Evolutionary conservation across 2,329 filamentous ascomycete species (phyloP).

Genomic region (Ascochyta rabiei): DNA sequence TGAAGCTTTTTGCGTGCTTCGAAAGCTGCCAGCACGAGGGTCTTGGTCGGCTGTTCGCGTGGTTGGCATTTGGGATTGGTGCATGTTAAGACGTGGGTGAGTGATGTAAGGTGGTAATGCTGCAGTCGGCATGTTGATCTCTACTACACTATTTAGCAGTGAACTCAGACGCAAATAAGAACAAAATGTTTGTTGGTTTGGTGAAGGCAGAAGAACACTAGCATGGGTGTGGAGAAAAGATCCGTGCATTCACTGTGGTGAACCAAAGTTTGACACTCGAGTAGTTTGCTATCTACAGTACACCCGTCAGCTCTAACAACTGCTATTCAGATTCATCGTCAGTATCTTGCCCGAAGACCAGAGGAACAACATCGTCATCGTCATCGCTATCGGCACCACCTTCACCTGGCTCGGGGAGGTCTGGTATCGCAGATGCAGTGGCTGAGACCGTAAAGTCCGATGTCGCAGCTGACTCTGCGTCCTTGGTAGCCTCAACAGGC

Average conservation of each 20-base stretch:
- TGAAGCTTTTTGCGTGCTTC: not conserved
- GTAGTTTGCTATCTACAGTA: not conserved
- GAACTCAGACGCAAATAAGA: not conserved
- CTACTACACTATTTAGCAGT: not conserved
- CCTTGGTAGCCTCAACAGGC: not conserved
- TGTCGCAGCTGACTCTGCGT: constrained; percentile 12
- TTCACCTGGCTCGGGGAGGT: constrained; percentile 24
- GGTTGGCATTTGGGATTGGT: too few relatives aligned
- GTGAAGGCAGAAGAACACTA: not conserved
- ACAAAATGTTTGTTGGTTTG: not conserved
- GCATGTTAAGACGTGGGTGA: too few relatives aligned
- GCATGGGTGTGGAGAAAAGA: not conserved
- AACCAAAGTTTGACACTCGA: not conserved
- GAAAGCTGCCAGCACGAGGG: too few relatives aligned
- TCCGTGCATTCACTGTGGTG: constrained; percentile 5
- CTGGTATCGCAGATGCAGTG: constrained; percentile 22
- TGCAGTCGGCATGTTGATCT: not conserved
- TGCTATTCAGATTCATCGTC: constrained; percentile 43
- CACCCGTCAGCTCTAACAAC: not conserved
- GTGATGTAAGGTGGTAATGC: not conserved
- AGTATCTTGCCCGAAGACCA: constrained; percentile 45
- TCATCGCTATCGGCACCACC: constrained; percentile 20
- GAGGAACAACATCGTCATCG: constrained; percentile 38
- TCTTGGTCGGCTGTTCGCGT: not conserved
- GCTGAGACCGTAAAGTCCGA: constrained; percentile 26